Base-by-base conservation (phyloP, 2,329 filamentous ascomycete species). In the Sclerotinia minor region DNA sequence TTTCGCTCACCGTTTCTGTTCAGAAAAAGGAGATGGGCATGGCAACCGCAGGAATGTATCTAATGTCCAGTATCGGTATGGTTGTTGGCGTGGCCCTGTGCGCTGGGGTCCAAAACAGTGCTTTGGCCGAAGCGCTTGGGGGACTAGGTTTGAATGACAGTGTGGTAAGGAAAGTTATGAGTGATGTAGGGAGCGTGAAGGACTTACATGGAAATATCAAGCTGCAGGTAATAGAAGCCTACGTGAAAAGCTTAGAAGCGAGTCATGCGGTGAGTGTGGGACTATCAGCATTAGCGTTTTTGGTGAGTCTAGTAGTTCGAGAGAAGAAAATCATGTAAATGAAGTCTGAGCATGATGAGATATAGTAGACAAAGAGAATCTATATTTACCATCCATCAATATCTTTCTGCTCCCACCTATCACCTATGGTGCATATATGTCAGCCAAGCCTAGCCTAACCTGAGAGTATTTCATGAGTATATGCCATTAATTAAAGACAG, bases 1-100 rank as follows among this genome's bases (percentile, higher is more conserved):
- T 86, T 13, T 79, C 79, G 3, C 78, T 86, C 68, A 81, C 82
- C 0, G 79, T 82, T 4, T 79, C 80, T 19, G 76, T 86, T 1
- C 76, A 80, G 2, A 77, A 79, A 7, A 72, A 76, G 5, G 80
- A 85, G 47, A 79, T 83, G 24, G 84, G 83, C 0, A 80, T 85
- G 68, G 83, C 83, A 0, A 81, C 80, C 0, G 80, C 81, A 0
- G 83, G 81, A 0, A 76, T 84, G 45, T 84, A 83, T 67, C 72
- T 85, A 1, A 75, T 79, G 29, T 55, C 54, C 15, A 70, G 67
- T 26, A 52, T 74, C 13, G 73, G 72, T 15, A 71, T 68, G 69
- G 69, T 75, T 44, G 54, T 71, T 49, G 74, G 73, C 5, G 54
- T 76, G 26, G 70, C 71, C 5, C 32, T 70, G 4, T 68, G 60